Base-by-base conservation (phyloP, 2,329 filamentous ascomycete species). In the Didymella pinodella region DNA sequence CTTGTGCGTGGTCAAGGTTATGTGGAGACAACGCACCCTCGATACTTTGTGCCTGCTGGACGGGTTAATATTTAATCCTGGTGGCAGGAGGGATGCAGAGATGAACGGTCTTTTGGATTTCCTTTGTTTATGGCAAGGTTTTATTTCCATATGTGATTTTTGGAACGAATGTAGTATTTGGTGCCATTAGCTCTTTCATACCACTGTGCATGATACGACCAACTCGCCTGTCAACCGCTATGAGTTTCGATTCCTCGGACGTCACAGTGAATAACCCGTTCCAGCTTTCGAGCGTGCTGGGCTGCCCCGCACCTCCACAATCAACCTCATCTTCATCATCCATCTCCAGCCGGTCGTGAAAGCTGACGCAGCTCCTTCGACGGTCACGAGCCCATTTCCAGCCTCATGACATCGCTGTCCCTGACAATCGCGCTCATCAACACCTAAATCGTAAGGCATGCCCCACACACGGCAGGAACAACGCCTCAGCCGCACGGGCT, bases 401-500 rank as follows among this genome's bases (percentile, higher is more conserved):
- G 25, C 54, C 54, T 49, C 49, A 38, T 55, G 54, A 62, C 55
- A 55, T 59, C 36, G 49, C 22, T 25, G 51, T 51, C 44, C 47
- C 49, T 54, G 49, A 46, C 38, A 18, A 58, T 58, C 51, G 41
- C 47, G 61, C 44, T 40, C 29, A 59, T 62, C 58, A 55, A 49
- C 62, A 31, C 56, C 56, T 48, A 41, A 59, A 57, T 54, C 58
- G 50, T 47, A 25, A 36, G 5, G 7, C 22, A n/a, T 34, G 59
- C 56, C 59, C 63, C 63, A 57, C 61, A 60, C 25, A 31, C 32
- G 50, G 56, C 20, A 54, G 50, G 50, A 54, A 46, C 50, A 49
- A 40, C 47, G 60, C 59, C 58, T 48, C 61, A 62, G 54, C 56
- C 48, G 61, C 61, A 55, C 54, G 48, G 59, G 44, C 63, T 55